Evolutionary conservation across 441 rosid genomes (phyloP), one percentile per base, ranked within the genome.

Genomic region (Lagerstroemia fauriei): DNA sequence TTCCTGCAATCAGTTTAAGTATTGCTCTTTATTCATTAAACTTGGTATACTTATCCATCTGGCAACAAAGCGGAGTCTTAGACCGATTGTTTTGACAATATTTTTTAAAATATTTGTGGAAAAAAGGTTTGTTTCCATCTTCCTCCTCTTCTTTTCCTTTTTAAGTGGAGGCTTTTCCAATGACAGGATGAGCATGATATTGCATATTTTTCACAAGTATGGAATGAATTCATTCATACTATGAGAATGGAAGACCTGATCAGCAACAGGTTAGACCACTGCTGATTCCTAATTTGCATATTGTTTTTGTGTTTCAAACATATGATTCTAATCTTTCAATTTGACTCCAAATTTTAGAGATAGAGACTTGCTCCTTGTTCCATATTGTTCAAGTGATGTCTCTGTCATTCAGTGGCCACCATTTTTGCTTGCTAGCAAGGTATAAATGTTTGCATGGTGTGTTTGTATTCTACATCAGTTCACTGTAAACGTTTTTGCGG

Each of bases 381-480:
- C 99, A 78, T 92, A 89, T 86, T 87, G 95, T 80, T 92, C 95
- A 75, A 86, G 71, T 83, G 93, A 90, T 56, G 91, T 92, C 48
- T 73, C 94, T 78, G 97, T 90, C 82, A 86, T 91, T 80, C 98
- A 93, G 80, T 97, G 98, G 99, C 99, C 99, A 73, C 98, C 96
- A 59, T 95, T 94, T 86, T 90, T 97, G 90, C 98, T 97, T 77
- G 99, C 98, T 82, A 94, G 94, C 90, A 97, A 97, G 92, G 99
- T 94, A 90, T 85, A 82, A 79, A 78, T 66, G 77, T 83, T 61
- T 83, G 71, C 76, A 25, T 73, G 57, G 70, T 80, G 51, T 84
- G 71, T 69, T 63, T n/a, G n/a, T n/a, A n/a, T n/a, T 73, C 78
- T 83, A 59, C 84, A 82, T 86, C 77, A 79, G 18, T 81, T 80